These are phyloP conservation scores for Rhododendron henanense DNA, from an alignment of 148 eudicot genomes.

Conservation along the genomic window DNA sequence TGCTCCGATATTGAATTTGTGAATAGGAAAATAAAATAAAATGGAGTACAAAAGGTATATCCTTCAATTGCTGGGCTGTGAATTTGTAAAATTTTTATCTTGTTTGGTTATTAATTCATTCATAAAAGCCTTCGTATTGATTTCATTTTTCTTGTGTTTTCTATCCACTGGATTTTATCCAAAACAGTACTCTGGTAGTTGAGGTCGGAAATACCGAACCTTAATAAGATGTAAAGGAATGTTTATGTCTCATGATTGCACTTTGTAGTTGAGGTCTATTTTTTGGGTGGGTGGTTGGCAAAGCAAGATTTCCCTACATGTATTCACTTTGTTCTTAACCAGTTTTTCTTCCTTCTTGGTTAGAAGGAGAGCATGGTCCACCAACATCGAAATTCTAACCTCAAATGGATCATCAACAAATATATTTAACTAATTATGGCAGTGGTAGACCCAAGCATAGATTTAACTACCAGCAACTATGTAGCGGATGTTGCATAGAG, in stretches of 20 bases:
- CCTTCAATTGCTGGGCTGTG: neutral
- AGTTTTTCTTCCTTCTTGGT: neutral
- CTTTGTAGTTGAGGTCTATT: neutral
- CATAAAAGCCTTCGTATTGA: neutral
- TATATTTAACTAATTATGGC: neutral
- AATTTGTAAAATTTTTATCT: neutral
- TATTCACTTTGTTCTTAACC: neutral
- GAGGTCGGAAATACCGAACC: constrained; percentile 3
- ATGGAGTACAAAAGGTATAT: neutral
- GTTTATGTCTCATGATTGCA: constrained; percentile 13
- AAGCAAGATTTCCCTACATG: neutral
- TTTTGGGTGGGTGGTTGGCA: neutral
- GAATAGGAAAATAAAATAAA: neutral
- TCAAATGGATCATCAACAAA: neutral
- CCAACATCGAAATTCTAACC: neutral
- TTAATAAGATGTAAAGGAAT: constrained; percentile 14
- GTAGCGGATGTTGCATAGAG: too few relatives aligned
- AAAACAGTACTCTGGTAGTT: neutral
- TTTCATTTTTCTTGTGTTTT: neutral
- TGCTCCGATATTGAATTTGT: neutral
- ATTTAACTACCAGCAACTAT: neutral
- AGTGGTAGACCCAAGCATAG: neutral
- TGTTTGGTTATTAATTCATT: neutral
- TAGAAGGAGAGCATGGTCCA: neutral
- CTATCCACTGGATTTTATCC: neutral